Evolutionary conservation across 345 rosid species (phyloP).

Genomic region (Microthlaspi erraticum): DNA sequence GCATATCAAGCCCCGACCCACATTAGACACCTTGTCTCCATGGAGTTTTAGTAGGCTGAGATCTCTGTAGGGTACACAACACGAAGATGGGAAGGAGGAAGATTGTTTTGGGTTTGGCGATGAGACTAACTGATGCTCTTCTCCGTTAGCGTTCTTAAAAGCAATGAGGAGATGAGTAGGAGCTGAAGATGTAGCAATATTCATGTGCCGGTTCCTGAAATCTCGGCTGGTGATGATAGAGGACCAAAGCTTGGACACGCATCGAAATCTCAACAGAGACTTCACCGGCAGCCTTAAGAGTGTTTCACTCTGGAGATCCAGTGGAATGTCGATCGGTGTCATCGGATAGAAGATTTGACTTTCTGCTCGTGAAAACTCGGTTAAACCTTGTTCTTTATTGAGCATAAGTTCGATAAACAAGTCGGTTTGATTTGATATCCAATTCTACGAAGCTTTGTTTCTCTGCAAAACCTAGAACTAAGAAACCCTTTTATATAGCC

Average conservation of each 20-base stretch:
- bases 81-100: no score
- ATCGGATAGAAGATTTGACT: no score
- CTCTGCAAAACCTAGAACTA: no score
- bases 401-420: no score
- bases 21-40: background rate
- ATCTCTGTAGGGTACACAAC: background rate
- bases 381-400: no score
- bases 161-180: background rate
- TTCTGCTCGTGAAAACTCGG: no score
- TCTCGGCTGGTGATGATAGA: background rate
- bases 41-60: background rate
- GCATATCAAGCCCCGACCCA: constrained; percentile 8
- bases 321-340: background rate
- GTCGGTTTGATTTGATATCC: no score
- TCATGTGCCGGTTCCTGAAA: background rate
- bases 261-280: background rate
- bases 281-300: background rate
- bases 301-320: background rate
- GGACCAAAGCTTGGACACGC: background rate
- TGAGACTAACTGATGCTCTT: background rate
- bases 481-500: no score
- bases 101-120: background rate
- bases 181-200: background rate
- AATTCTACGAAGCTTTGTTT: no score
- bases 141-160: no score